Percentiles rank a stretch among this genome's conserved stretches.
Conservation (phyloP, 495 filamentous ascomycete genomes). For the Aspergillus leporis region DNA sequence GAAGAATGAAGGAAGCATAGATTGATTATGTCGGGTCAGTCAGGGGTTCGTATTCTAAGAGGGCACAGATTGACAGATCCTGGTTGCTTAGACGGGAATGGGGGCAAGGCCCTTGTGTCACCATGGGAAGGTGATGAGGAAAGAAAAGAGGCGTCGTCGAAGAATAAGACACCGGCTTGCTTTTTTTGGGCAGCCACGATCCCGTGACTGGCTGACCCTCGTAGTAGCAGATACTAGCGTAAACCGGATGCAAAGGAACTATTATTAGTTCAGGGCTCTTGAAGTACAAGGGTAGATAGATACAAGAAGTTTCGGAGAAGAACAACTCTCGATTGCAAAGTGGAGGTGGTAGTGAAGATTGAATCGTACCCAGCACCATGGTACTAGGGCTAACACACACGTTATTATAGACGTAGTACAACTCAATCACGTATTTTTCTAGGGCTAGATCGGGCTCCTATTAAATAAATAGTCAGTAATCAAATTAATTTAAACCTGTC, state of each 20-base stretch:
- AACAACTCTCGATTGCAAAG: too few relatives aligned
- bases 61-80: neutral
- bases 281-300: too few relatives aligned
- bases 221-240: too few relatives aligned
- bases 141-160: neutral
- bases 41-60: neutral
- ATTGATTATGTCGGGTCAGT: neutral
- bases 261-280: too few relatives aligned
- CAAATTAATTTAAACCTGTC: neutral
- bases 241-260: too few relatives aligned
- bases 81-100: neutral
- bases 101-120: neutral
- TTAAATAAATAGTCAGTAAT: neutral
- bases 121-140: neutral
- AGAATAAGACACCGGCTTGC: neutral
- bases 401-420: neutral
- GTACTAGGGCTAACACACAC: neutral
- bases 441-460: neutral
- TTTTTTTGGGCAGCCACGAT: neutral
- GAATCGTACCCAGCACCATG: neutral
- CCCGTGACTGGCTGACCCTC: neutral
- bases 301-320: too few relatives aligned
- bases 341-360: too few relatives aligned
- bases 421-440: neutral
- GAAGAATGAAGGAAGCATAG: neutral